Evolutionary conservation across 2,329 filamentous ascomycete species (phyloP).

Genomic region (Penicillium frequentans): DNA sequence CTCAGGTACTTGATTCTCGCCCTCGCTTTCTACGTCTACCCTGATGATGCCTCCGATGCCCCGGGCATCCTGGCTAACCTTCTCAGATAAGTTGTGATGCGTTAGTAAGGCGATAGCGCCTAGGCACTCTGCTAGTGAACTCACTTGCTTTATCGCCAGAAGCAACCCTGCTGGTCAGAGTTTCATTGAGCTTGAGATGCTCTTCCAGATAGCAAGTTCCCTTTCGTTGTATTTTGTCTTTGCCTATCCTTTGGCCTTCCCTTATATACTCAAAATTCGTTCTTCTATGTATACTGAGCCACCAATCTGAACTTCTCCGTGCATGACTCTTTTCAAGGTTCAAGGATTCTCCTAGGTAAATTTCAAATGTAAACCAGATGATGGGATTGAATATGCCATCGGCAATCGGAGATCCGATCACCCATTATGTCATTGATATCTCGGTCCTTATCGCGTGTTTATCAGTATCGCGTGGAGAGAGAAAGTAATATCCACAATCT

Average conservation of each 20-base stretch:
- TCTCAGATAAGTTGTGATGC: constrained; percentile 8
- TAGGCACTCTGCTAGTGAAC: background rate
- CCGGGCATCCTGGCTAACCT: constrained; percentile 16
- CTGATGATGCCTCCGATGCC: constrained; percentile 38
- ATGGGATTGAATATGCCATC: background rate
- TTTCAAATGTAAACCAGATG: background rate
- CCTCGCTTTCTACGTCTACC: constrained; percentile 51
- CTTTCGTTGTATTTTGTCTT: background rate
- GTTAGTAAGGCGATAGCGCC: background rate
- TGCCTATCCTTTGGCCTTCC: background rate
- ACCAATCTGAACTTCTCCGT: background rate
- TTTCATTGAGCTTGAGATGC: background rate
- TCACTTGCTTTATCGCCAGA: background rate
- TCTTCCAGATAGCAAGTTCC: background rate
- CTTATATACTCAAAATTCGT: background rate
- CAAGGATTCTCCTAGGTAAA: background rate
- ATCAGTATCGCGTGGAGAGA: background rate
- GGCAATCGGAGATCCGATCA: constrained; percentile 28
- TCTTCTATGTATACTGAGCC: background rate
- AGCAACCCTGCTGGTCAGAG: background rate
- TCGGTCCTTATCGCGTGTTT: constrained; percentile 7
- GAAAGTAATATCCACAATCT: constrained; percentile 5
- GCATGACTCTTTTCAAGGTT: background rate
- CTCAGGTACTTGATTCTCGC: constrained; percentile 45
- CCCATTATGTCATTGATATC: constrained; percentile 6